Base-by-base conservation (phyloP, 2,329 filamentous ascomycete genomes). In the Trichoderma gracile region DNA sequence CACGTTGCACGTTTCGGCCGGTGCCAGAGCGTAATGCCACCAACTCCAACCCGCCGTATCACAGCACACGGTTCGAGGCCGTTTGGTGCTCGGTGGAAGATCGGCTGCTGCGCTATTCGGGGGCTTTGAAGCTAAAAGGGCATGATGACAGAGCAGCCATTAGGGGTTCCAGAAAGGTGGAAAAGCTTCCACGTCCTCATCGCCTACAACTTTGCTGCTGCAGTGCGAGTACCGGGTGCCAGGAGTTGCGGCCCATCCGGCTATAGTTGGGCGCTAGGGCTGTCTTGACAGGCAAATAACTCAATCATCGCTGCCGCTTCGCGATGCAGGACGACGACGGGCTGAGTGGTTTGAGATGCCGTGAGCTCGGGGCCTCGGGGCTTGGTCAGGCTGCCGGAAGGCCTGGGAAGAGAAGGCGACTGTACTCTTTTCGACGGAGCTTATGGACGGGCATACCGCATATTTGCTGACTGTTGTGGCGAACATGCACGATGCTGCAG, bases 381-480 rank as follows among this genome's bases (percentile, higher is more conserved):
- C 33, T 38, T 38, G 25, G 58, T 23, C 33, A 25, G 17, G 33
- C 21, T 23, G 9, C n/a, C 57, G 58, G 47, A 61, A 43, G 47
- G n/a, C 47, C 12, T 43, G 47, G 58, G 47, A 61, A 21, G 33
- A 38, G 12, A 14, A 14, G 33, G 33, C 8, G 3, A 33, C 9
- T 10, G 8, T 38, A 38, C 3, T 5, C 12, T 1, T 14, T 38
- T 38, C 33, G 33, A 38, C 14, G 33, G 33, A 38, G 33, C 12
- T 14, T 5, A 38, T 38, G 33, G 33, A 38, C 12, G 12, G 33
- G 3, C 1, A 9, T 14, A 9, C 33, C 10, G 12, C 12, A 14
- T 10, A 59, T 30, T 19, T 52, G 58, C 58, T 61, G 58, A 53
- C 58, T 43, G 56, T 46, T 21, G 58, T 61, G 58, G 58, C 58